Conservation (phyloP, 129 eudicot genomes). For the Scalesia atractyloides region DNA sequence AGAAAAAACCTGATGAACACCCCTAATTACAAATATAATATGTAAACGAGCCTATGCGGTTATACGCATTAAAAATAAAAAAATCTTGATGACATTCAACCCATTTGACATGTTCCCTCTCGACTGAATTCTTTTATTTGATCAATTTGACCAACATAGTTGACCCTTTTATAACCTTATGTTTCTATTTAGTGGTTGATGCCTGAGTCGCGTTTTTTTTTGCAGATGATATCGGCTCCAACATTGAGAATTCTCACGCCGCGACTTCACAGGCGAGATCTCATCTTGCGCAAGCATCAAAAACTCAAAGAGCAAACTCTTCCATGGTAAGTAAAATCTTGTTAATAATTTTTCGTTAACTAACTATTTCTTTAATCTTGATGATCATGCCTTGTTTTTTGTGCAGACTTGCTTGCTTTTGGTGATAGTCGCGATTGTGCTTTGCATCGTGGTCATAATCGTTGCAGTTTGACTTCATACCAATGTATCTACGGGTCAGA, state of each 20-base stretch:
- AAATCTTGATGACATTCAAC: neutral
- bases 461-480: slow-evolving; percentile 36
- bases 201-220: neutral
- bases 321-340: slow-evolving; percentile 65
- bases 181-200: neutral
- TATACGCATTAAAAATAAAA: neutral
- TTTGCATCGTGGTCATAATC: slow-evolving; percentile 49
- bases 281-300: slow-evolving; percentile 84
- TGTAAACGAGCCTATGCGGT: neutral
- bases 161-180: neutral
- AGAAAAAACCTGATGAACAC: too few species aligned
- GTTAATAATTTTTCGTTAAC: neutral
- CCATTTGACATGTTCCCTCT: neutral
- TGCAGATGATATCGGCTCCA: slow-evolving; percentile 90
- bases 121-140: neutral
- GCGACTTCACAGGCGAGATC: slow-evolving; percentile 88
- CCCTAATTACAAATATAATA: neutral
- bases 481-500: slow-evolving; percentile 6
- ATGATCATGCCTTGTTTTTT: slow-evolving; percentile 7
- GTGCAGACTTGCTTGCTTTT: slow-evolving; percentile 63
- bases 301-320: slow-evolving; percentile 89
- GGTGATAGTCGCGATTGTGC: slow-evolving; percentile 57
- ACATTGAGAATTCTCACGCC: slow-evolving; percentile 84
- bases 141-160: too few species aligned
- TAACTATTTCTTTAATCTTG: neutral